Conservation (phyloP, 129 eudicot species). For the Artemisia annua region DNA sequence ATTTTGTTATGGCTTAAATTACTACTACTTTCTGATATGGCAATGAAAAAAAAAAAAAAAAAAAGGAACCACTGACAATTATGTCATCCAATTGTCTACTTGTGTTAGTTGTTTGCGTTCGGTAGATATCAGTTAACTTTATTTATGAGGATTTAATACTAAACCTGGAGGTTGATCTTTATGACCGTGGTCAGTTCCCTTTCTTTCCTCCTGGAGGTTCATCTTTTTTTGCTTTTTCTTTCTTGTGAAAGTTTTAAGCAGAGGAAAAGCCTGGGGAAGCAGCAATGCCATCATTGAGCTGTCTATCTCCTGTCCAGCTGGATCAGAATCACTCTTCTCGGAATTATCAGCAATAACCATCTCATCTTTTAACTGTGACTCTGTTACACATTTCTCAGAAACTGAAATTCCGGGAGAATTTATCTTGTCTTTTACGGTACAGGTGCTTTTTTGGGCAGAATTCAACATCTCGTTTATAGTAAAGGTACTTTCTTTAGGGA, state of each 20-base stretch:
- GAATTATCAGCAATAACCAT: constrained; percentile 37
- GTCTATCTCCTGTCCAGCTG: constrained; percentile 61
- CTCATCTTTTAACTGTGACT: constrained; percentile 54
- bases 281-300: constrained; percentile 83
- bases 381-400: constrained; percentile 44
- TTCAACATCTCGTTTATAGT: constrained; percentile 31
- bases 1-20: neutral
- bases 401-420: constrained; percentile 33
- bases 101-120: neutral
- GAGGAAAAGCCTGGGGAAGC: constrained; percentile 92
- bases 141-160: constrained; percentile 7
- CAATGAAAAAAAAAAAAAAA: constrained; percentile 10
- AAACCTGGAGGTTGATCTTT: constrained; percentile 47
- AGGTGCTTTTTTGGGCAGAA: constrained; percentile 24
- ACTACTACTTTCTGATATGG: constrained; percentile 3
- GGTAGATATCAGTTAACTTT: neutral
- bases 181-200: constrained; percentile 8
- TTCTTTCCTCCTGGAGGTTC: constrained; percentile 26
- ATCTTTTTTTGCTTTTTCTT: constrained; percentile 53
- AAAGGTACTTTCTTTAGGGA: constrained; percentile 26
- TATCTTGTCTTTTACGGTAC: constrained; percentile 32
- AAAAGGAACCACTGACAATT: constrained; percentile 1
- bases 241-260: constrained; percentile 71
- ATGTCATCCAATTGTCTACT: constrained; percentile 9
- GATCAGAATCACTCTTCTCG: constrained; percentile 60